Evolutionary conservation across 2,329 filamentous ascomycete genomes (phyloP).

Genomic region (Aspergillus sp.): DNA sequence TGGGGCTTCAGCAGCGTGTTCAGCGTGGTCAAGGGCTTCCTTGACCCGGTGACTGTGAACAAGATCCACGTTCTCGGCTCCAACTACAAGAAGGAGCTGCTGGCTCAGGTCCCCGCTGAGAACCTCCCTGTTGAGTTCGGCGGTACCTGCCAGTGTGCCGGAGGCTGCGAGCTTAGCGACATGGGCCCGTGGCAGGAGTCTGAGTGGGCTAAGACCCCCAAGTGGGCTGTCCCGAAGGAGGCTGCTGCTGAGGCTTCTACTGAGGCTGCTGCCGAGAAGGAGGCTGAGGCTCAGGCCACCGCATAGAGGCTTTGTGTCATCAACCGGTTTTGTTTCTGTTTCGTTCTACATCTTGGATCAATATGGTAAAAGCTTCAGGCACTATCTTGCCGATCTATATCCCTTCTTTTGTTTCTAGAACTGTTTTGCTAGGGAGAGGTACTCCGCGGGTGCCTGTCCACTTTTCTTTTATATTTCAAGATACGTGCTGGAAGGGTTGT

Average conservation of each 20-base stretch:
- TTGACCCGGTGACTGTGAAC: constrained; percentile 92
- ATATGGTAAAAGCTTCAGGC: constrained; percentile 22
- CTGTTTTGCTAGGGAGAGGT: constrained; percentile 11
- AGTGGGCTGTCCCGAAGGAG: constrained; percentile 43
- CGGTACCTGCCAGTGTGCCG: constrained; percentile 76
- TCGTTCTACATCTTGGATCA: constrained; percentile 23
- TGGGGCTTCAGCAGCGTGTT: constrained; percentile 93
- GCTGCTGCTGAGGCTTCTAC: constrained; percentile 30
- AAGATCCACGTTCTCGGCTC: constrained; percentile 92
- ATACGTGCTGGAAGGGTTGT: neutral
- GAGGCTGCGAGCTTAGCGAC: constrained; percentile 84
- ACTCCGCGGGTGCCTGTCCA: constrained; percentile 6
- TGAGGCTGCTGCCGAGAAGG: constrained; percentile 32
- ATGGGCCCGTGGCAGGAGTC: constrained; percentile 76
- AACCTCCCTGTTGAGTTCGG: constrained; percentile 88
- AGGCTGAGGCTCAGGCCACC: constrained; percentile 29
- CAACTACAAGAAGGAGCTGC: constrained; percentile 79
- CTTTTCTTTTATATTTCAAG: constrained; percentile 4
- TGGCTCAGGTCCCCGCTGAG: constrained; percentile 82
- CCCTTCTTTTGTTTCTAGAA: constrained; percentile 15
- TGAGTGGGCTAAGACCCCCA: constrained; percentile 47
- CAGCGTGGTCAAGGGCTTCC: constrained; percentile 83
- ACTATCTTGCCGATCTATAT: constrained; percentile 13
- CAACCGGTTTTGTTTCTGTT: neutral
- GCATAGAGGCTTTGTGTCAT: constrained; percentile 29